phyloP scores from a whole-genome alignment of 768 basidiomycete genomes.

The Tephrocybe sp. region DNA sequence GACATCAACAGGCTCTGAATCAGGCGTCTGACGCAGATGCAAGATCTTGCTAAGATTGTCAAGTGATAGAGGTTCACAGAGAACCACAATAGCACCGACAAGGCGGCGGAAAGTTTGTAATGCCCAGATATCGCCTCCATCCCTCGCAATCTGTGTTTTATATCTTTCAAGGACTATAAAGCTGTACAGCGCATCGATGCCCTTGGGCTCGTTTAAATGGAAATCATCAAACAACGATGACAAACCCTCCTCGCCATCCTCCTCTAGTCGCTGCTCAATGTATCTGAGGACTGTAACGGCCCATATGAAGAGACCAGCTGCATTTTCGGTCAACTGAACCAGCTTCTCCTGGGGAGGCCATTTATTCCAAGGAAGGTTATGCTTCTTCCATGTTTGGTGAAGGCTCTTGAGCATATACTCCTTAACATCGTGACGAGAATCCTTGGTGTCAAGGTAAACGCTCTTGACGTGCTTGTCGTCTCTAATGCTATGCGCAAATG shows the following conservation, averaged over 20 bases:
- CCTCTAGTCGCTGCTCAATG: not conserved
- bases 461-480: conserved; percentile 7
- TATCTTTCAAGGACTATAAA: conserved; percentile 1
- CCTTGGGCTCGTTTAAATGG: not conserved
- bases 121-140: conserved; percentile 5
- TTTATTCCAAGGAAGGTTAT: not conserved
- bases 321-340: not conserved
- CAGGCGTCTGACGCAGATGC: conserved; percentile 2
- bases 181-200: conserved; percentile 1
- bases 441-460: conserved; percentile 9
- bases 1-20: conserved; percentile 6
- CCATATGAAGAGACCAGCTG: conserved; percentile 4
- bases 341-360: not conserved
- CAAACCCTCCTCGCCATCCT: not conserved
- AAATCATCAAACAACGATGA: not conserved
- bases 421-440: conserved; percentile 9
- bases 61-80: conserved; percentile 11
- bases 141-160: not conserved
- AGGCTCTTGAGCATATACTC: conserved; percentile 11
- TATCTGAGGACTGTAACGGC: not conserved
- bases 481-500: conserved; percentile 1
- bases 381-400: not conserved
- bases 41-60: conserved; percentile 8
- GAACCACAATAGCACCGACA: conserved; percentile 13
- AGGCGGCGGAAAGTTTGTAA: conserved; percentile 16